These are phyloP conservation scores for Talaromyces stipitatus DNA, from an alignment of 495 filamentous ascomycete genomes.

Conservation along the genomic window DNA sequence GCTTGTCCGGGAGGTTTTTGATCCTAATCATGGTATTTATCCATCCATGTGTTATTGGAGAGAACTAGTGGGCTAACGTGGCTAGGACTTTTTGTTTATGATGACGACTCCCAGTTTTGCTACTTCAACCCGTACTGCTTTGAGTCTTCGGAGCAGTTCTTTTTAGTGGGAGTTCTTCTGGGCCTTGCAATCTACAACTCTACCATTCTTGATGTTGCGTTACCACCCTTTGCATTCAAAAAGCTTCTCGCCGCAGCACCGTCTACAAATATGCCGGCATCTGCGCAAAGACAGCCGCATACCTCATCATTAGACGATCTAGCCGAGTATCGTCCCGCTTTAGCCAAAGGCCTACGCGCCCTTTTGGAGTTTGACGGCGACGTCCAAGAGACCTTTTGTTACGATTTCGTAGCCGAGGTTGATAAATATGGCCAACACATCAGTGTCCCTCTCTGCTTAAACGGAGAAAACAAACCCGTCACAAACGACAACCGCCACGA, in stretches of 20 bases:
- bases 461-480: constrained; percentile 68
- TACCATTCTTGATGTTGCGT: constrained; percentile 83
- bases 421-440: constrained; percentile 69
- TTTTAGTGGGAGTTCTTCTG: constrained; percentile 80
- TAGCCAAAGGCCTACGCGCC: constrained; percentile 69
- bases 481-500: constrained; percentile 80
- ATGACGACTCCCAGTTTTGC: constrained; percentile 88
- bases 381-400: constrained; percentile 73
- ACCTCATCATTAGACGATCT: constrained; percentile 76
- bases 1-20: constrained; percentile 85
- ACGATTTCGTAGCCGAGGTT: constrained; percentile 72
- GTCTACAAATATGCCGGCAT: constrained; percentile 38
- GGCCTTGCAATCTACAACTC: constrained; percentile 96
- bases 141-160: constrained; percentile 91
- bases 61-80: background rate
- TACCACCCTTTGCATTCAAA: constrained; percentile 89
- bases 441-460: constrained; percentile 61
- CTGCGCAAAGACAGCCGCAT: constrained; percentile 52
- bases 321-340: constrained; percentile 69
- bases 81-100: constrained; percentile 81
- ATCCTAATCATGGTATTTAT: constrained; percentile 72
- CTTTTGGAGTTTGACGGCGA: constrained; percentile 81
- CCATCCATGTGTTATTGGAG: background rate
- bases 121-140: constrained; percentile 93
- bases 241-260: constrained; percentile 75